Evolutionary conservation across 2,329 filamentous ascomycete species (phyloP).

Genomic region (Fusarium chlamydosporum): DNA sequence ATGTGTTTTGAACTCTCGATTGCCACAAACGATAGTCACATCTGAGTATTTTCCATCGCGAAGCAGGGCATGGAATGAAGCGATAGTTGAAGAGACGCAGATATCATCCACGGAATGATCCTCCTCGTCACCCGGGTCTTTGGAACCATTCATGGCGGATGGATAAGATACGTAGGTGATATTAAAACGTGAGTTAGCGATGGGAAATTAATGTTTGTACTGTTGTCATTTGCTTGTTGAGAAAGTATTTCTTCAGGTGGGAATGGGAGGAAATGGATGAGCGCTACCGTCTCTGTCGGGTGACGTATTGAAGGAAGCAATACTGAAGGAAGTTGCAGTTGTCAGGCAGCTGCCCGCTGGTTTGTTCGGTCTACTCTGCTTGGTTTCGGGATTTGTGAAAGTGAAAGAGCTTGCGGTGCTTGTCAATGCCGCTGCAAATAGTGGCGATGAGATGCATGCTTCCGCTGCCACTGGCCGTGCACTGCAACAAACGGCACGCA

Average conservation of each 20-base stretch:
- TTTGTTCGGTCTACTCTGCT: not conserved
- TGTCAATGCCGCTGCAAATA: not conserved
- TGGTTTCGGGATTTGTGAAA: no score
- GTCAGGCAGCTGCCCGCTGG: not conserved
- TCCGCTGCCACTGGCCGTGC: not conserved
- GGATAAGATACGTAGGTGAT: not conserved
- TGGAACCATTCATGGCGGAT: not conserved
- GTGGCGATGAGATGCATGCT: not conserved
- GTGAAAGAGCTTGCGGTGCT: not conserved
- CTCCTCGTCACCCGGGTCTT: not conserved
- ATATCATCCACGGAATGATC: constrained; percentile 3
- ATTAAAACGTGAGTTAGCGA: no score
- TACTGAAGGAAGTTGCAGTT: not conserved
- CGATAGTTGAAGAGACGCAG: constrained; percentile 7
- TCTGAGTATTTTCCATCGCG: constrained; percentile 51
- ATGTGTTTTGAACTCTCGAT: constrained; percentile 53
- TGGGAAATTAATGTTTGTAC: no score
- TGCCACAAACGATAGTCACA: constrained; percentile 52
- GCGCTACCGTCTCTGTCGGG: not conserved
- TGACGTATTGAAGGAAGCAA: not conserved
- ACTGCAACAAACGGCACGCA: not conserved
- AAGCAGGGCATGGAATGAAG: constrained; percentile 12
- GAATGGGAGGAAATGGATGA: not conserved
- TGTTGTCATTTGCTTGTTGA: not conserved
- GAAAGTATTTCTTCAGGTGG: no score